Evolutionary conservation across 2,329 filamentous ascomycete genomes (phyloP).

Genomic region (Sclerotinia nivalis): DNA sequence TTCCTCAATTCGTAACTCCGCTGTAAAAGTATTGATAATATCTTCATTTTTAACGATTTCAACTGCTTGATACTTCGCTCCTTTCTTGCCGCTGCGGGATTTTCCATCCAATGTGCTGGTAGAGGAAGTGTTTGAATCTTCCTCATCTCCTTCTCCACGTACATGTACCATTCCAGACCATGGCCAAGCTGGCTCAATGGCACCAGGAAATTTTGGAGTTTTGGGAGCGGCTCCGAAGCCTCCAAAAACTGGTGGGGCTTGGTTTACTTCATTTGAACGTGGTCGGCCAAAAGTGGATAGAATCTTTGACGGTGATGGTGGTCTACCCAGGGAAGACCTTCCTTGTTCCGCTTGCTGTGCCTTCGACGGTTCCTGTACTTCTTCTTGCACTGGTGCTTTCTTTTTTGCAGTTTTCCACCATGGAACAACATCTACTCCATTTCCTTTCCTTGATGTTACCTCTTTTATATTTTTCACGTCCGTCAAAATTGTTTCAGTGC

Average conservation of each 20-base stretch:
- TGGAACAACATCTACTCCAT: conserved; percentile 17
- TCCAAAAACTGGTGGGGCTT: conserved; percentile 35
- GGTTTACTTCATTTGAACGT: conserved; percentile 37
- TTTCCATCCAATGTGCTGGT: neutral
- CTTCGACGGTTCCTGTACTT: conserved; percentile 8
- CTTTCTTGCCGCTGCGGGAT: conserved; percentile 26
- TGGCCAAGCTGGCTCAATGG: conserved; percentile 71
- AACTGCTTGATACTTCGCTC: conserved; percentile 38
- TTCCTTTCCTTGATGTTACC: neutral
- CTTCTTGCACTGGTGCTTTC: conserved; percentile 7
- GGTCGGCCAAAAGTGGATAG: conserved; percentile 8
- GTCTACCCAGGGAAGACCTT: conserved; percentile 1
- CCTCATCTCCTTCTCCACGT: conserved; percentile 46
- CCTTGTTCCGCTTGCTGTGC: conserved; percentile 1
- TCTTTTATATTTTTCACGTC: conserved; percentile 13
- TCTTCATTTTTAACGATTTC: conserved; percentile 35
- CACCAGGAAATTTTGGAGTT: conserved; percentile 62
- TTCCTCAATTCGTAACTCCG: conserved; percentile 30
- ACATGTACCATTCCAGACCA: conserved; percentile 64
- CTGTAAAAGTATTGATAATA: conserved; percentile 33
- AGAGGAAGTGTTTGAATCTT: neutral
- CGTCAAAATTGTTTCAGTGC: neutral
- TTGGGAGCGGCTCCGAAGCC: conserved; percentile 35
- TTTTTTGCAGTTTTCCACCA: conserved; percentile 26
- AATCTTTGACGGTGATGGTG: conserved; percentile 19